Percentiles rank a stretch among this genome's conserved stretches.
Conservation (phyloP, 345 rosid genomes). For the Brassica nigra region DNA sequence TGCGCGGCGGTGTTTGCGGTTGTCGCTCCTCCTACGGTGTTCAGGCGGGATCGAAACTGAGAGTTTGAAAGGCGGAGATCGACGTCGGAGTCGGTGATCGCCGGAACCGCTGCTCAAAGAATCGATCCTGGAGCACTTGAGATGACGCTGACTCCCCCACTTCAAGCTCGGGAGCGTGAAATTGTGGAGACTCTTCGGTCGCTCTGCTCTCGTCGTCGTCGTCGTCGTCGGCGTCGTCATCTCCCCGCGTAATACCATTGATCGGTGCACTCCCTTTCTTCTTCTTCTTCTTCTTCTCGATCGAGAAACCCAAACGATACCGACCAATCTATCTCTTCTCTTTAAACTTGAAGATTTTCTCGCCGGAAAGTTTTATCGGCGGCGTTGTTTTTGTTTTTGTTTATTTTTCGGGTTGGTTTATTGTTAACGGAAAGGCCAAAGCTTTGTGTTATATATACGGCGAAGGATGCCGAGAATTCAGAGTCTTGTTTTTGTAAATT, state of each 20-base stretch:
- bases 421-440: conserved; percentile 39
- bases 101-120: conserved; percentile 14
- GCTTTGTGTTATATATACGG: conserved; percentile 34
- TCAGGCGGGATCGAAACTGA: conserved; percentile 19
- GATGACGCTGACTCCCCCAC: conserved; percentile 62
- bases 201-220: conserved; percentile 51
- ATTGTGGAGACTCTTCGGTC: conserved; percentile 68
- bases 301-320: background rate
- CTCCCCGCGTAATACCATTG: conserved; percentile 51
- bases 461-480: background rate
- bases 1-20: conserved; percentile 5
- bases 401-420: background rate
- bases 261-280: conserved; percentile 29
- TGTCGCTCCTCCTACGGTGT: background rate
- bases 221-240: conserved; percentile 22
- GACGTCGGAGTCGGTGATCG: conserved; percentile 45
- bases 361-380: conserved; percentile 18
- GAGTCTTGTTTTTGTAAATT: conserved; percentile 20
- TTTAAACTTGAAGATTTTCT: background rate
- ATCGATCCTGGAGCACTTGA: conserved; percentile 57
- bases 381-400: background rate
- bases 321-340: background rate
- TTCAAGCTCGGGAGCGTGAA: conserved; percentile 58
- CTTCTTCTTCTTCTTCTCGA: conserved; percentile 12
- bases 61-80: conserved; percentile 47